Evolutionary conservation across 352 stramenopile species (phyloP).

Genomic region (Phytophthora rubi): DNA sequence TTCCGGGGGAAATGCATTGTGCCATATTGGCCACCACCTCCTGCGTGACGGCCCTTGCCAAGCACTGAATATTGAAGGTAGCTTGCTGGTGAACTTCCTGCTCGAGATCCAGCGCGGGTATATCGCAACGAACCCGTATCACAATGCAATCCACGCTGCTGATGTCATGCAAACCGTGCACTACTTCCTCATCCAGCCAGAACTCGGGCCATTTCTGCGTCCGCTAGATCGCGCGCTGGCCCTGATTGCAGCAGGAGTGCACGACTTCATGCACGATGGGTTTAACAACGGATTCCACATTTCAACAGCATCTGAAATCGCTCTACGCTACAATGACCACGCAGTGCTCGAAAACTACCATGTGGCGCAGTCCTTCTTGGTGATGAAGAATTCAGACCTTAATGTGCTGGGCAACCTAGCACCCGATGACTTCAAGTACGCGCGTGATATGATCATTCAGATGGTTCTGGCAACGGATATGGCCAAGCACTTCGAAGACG

Average conservation of each 20-base stretch:
- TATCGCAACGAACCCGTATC: slow-evolving; percentile 84
- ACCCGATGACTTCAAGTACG: slow-evolving; percentile 85
- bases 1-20: slow-evolving; percentile 75
- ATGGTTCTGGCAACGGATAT: slow-evolving; percentile 93
- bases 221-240: slow-evolving; percentile 77
- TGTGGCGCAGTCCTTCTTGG: slow-evolving; percentile 87
- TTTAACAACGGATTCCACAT: slow-evolving; percentile 93
- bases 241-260: slow-evolving; percentile 82
- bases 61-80: slow-evolving; percentile 68
- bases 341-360: slow-evolving; percentile 91
- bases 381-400: slow-evolving; percentile 90
- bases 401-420: slow-evolving; percentile 84
- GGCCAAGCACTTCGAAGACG: slow-evolving; percentile 90
- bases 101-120: slow-evolving; percentile 88
- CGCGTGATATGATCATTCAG: slow-evolving; percentile 89
- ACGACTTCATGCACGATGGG: slow-evolving; percentile 92
- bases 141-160: slow-evolving; percentile 90
- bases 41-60: slow-evolving; percentile 66
- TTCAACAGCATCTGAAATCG: slow-evolving; percentile 84
- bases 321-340: slow-evolving; percentile 90
- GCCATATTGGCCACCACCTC: slow-evolving; percentile 80
- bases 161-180: slow-evolving; percentile 91
- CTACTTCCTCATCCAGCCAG: slow-evolving; percentile 83
- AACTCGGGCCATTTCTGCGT: slow-evolving; percentile 76
- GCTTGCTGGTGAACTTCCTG: slow-evolving; percentile 75